Conservation (phyloP, 2,329 filamentous ascomycete genomes). For the Pyrenophora tritici-repentis region DNA sequence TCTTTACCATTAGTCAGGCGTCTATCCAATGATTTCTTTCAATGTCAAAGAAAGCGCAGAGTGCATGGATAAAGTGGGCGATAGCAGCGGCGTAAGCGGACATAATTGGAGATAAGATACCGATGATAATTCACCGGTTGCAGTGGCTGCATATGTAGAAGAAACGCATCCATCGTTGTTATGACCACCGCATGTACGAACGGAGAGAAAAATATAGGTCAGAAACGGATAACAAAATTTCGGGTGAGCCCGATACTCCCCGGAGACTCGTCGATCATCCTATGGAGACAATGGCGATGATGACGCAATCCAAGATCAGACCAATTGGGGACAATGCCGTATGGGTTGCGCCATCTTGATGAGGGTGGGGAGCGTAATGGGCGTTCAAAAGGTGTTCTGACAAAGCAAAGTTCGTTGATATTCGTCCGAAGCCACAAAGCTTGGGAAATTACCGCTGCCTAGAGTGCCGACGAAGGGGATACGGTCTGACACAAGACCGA, state of each 20-base stretch:
- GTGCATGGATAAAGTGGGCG: background rate
- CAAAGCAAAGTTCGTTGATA: background rate
- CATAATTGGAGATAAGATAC: constrained; percentile 3
- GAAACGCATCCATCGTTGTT: background rate
- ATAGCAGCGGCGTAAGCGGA: constrained; percentile 11
- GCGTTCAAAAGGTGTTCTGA: background rate
- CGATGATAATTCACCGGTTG: background rate
- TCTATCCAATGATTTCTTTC: background rate
- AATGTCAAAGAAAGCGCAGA: background rate
- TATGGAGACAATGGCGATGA: too few species aligned
- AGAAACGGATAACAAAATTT: too few species aligned
- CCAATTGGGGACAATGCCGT: too few species aligned
- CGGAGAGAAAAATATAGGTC: too few species aligned
- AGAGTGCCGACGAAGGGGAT: background rate
- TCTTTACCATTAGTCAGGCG: too few species aligned
- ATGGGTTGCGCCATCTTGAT: too few species aligned
- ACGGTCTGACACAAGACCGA: background rate
- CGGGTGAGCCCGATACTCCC: too few species aligned
- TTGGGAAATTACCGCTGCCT: background rate
- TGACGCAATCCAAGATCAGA: too few species aligned
- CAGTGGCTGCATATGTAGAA: background rate
- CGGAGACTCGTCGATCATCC: too few species aligned
- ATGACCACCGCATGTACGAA: background rate
- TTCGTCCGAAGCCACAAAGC: background rate
- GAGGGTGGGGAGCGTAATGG: too few species aligned